Conservation (phyloP, 2,329 filamentous ascomycete genomes). For the Daldinia eschscholtzii region DNA sequence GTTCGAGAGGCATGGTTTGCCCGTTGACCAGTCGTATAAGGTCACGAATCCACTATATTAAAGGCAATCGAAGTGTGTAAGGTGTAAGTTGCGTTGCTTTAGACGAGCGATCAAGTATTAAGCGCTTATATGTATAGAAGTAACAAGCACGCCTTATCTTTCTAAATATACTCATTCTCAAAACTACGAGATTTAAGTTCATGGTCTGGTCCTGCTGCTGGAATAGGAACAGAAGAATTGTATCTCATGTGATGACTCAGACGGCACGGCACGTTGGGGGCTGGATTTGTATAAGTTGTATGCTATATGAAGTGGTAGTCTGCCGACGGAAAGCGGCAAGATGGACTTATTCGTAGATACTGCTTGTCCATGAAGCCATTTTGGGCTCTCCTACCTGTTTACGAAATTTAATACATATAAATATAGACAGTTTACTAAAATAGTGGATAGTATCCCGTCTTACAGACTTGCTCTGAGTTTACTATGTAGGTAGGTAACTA, state of each 20-base stretch:
- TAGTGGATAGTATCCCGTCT: background rate
- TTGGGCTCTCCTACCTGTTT: background rate
- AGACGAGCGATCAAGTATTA: background rate
- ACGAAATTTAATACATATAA: background rate
- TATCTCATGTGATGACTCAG: background rate
- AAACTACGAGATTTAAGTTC: background rate
- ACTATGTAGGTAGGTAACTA: too few relatives aligned
- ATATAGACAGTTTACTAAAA: background rate
- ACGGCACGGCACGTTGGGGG: background rate
- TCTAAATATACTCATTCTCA: background rate
- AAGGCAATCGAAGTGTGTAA: background rate
- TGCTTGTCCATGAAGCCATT: background rate
- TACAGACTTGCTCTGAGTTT: background rate
- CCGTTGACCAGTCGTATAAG: background rate
- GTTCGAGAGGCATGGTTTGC: constrained; percentile 55
- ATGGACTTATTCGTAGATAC: background rate
- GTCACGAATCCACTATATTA: background rate
- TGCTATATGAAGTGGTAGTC: background rate
- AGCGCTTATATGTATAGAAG: background rate
- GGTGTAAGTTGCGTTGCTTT: background rate
- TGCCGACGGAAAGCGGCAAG: background rate
- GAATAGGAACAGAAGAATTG: background rate
- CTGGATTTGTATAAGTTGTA: background rate
- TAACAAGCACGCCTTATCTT: background rate
- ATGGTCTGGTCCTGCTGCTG: background rate